phyloP scores from a whole-genome alignment of 371 early-diverging fungal genomes.

The Cokeromyces recurvatus region DNA sequence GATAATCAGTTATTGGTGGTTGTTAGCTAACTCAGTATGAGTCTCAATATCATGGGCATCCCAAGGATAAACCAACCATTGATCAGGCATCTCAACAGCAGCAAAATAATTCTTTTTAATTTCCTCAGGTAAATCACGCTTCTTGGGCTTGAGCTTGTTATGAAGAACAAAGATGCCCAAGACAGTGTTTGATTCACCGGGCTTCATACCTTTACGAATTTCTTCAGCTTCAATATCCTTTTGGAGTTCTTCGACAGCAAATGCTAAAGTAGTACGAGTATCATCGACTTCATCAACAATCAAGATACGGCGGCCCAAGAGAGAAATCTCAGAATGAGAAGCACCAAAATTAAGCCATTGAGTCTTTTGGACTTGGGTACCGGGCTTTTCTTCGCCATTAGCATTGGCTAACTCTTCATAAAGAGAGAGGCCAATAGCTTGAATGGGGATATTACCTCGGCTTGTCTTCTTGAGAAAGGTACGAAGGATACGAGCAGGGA shows the following conservation, averaged over 20 bases:
- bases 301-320: slow-evolving; percentile 66
- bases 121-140: slow-evolving; percentile 54
- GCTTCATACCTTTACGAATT: slow-evolving; percentile 37
- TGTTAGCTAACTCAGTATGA: slow-evolving; percentile 53
- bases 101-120: slow-evolving; percentile 67
- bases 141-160: slow-evolving; percentile 74
- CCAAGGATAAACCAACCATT: slow-evolving; percentile 78
- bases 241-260: slow-evolving; percentile 64
- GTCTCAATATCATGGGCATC: slow-evolving; percentile 70
- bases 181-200: slow-evolving; percentile 58
- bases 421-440: slow-evolving; percentile 72
- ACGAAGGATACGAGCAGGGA: slow-evolving; percentile 69
- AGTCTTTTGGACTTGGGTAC: slow-evolving; percentile 66
- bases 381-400: slow-evolving; percentile 17
- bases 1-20: slow-evolving; percentile 6
- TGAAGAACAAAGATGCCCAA: slow-evolving; percentile 74
- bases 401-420: slow-evolving; percentile 64
- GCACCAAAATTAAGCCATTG: slow-evolving; percentile 78
- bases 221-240: slow-evolving; percentile 66
- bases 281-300: slow-evolving; percentile 82
- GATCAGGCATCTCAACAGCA: slow-evolving; percentile 69
- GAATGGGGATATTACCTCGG: slow-evolving; percentile 73
- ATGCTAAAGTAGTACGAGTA: slow-evolving; percentile 69
- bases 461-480: slow-evolving; percentile 69
- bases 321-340: slow-evolving; percentile 47